Base-by-base conservation (phyloP, 1,284 basidiomycete species). In the Paramarasmius palmivorus region DNA sequence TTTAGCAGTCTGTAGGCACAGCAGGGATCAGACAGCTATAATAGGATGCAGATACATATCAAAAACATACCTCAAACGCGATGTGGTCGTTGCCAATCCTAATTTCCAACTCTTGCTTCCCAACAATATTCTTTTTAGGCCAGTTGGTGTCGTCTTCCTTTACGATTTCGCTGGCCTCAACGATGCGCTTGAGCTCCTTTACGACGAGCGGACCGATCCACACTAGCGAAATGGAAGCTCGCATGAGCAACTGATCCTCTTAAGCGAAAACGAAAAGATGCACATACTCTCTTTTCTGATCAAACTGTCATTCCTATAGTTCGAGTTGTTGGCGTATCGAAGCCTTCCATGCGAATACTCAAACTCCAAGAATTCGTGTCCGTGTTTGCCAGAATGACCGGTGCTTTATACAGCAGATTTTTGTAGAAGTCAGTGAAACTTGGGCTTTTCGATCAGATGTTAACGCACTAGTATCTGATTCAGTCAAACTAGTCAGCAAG, bases 81-180 rank as follows among this genome's bases (percentile, higher is more conserved):
- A 99, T 98, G 68, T 98, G 96, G 63, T 98, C 93, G 66, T 90
- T 95, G 42, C 95, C 95, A 55, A 98, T 71, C 55, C 93, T 83
- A 53, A 99, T 92, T 71, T 99, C 96, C 45, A 99, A 83, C 71
- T 99, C 97, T 71, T 99, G 96, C 71, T 95, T 93, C 40, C 96
- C 97, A 19, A 97, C 93, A 42, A 97, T 92, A 71, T 98, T 97
- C 79, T 96, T 98, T 77, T 97, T 96, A 4, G 96, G 96, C 97
- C 96, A 99, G 64, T 93, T 90, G 0, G 87, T 83, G 72, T 99
- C 96, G 69, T 99, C 96, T 82, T 99, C 97, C 77, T 96, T 97
- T 55, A 91, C 91, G 61, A 99, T 95, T 65, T 99, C 97, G 68
- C 92, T 95, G 25, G 93, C 77, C 65, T 94, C 89, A n/a, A 99